These are phyloP conservation scores for Huntiella omanensis DNA, from an alignment of 2,329 filamentous ascomycete genomes.

Conservation along the genomic window DNA sequence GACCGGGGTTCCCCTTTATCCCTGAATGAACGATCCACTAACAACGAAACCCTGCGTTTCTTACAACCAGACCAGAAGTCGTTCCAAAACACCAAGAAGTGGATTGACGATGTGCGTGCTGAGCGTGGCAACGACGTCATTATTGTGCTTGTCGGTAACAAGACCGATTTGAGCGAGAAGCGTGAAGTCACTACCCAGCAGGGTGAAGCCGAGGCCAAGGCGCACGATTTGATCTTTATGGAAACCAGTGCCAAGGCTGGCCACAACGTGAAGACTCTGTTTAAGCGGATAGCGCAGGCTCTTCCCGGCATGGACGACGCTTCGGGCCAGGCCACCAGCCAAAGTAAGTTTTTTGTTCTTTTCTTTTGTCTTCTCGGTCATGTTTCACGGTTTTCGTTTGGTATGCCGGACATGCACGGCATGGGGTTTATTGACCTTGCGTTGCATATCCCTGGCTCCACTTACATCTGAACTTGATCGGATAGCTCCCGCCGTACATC, in stretches of 20 bases:
- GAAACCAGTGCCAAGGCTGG: slow-evolving; percentile 96
- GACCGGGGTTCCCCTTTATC: too few relatives aligned
- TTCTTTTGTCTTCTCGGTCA: background rate
- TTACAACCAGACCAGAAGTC: slow-evolving; percentile 56
- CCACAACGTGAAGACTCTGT: slow-evolving; percentile 94
- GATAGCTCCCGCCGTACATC: too few relatives aligned
- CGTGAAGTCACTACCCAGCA: slow-evolving; percentile 90
- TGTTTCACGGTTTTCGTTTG: background rate
- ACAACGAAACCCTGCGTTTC: background rate
- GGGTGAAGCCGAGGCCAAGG: slow-evolving; percentile 94
- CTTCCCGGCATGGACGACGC: slow-evolving; percentile 91
- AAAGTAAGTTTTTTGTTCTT: slow-evolving; percentile 43
- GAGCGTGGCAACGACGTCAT: slow-evolving; percentile 98
- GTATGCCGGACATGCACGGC: too few relatives aligned
- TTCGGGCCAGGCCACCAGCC: slow-evolving; percentile 49
- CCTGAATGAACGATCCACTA: background rate
- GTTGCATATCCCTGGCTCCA: slow-evolving; percentile 1
- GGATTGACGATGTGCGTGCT: slow-evolving; percentile 94
- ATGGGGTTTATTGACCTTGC: too few relatives aligned
- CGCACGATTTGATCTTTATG: slow-evolving; percentile 96
- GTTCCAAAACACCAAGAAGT: slow-evolving; percentile 97
- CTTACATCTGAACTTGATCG: background rate
- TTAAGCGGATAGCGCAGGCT: slow-evolving; percentile 95
- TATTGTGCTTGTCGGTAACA: slow-evolving; percentile 95
- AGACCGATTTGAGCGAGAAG: slow-evolving; percentile 97